phyloP scores from a whole-genome alignment of 1,139 yeast genomes.

The Blastobotrys persicus region DNA sequence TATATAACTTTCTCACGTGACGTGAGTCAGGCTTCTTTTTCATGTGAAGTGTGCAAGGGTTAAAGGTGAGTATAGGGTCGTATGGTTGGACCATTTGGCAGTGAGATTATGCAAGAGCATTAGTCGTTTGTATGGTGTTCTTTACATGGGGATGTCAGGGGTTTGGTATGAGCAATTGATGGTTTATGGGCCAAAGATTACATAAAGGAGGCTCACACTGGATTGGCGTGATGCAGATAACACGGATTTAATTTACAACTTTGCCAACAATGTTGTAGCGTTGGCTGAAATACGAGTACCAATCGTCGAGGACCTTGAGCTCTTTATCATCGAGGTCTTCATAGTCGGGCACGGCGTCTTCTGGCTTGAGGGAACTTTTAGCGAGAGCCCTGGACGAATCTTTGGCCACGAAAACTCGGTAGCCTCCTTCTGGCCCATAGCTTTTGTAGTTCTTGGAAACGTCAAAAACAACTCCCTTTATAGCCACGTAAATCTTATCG shows the following conservation, averaged over 20 bases:
- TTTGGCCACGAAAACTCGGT: constrained; percentile 69
- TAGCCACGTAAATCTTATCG: constrained; percentile 61
- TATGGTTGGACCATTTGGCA: no score
- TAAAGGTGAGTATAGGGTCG: no score
- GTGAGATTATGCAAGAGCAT: no score
- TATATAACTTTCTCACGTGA: no score
- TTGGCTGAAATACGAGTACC: constrained; percentile 81
- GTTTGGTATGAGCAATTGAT: no score
- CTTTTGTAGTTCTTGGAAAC: constrained; percentile 62
- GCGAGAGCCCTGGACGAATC: constrained; percentile 75
- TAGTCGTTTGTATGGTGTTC: no score
- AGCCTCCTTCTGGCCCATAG: constrained; percentile 76
- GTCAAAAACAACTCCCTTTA: constrained; percentile 74
- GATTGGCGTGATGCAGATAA: not conserved
- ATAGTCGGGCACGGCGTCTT: constrained; percentile 68
- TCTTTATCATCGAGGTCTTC: constrained; percentile 61
- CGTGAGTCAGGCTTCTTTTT: no score
- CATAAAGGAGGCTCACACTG: no score
- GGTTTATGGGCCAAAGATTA: no score
- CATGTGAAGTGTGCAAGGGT: no score
- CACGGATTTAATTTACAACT: not conserved
- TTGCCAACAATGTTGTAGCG: constrained; percentile 54
- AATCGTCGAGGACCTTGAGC: constrained; percentile 66
- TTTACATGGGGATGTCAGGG: no score
- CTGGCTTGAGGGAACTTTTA: constrained; percentile 49